Base-by-base conservation (phyloP, 2,329 filamentous ascomycete species). In the Paraphaeosphaeria minitans region DNA sequence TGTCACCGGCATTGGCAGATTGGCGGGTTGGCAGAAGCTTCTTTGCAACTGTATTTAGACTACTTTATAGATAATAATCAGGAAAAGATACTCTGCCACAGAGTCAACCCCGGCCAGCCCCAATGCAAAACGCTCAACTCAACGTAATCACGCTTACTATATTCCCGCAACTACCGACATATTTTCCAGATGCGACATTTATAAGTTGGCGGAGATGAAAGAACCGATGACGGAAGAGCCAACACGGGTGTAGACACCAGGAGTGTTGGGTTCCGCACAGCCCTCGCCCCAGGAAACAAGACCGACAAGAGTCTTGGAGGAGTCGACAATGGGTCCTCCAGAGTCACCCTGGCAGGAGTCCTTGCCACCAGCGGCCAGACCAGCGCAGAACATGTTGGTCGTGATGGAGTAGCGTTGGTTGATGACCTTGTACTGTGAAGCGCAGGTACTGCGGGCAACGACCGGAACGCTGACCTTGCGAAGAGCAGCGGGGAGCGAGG, bases 341-440 rank as follows among this genome's bases (percentile, higher is more conserved):
- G 56, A 62, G 66, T 73, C 70, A 59, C 70, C 70, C 67, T 73
- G 70, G 70, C 70, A 73, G 37, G 70, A 73, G 65, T 73, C 70
- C 63, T 66, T 69, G 55, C 70, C 70, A 55, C 70, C 70, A 14
- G 55, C 41, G 8, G 64, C 3, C n/a, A 60, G 4, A 39, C 68
- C 70, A 33, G 70, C 70, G 49, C 70, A 73, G 59, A 68, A 60
- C 70, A 73, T 73, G 62, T 60, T 58, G 64, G 53, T 55, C 45
- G 68, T 71, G 60, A 73, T 56, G 39, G 50, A 16, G 31, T 61
- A 53, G n/a, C 47, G 48, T 55, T 56, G 54, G 60, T 73, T 69
- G 50, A 60, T 57, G 24, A 61, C 9, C 37, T 62, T 56, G 67
- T 53, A 53, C 27, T 45, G 27, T 29, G 39, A 45, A 12, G 21